phyloP scores from a whole-genome alignment of 1,284 basidiomycete species.

The Malassezia restricta region DNA sequence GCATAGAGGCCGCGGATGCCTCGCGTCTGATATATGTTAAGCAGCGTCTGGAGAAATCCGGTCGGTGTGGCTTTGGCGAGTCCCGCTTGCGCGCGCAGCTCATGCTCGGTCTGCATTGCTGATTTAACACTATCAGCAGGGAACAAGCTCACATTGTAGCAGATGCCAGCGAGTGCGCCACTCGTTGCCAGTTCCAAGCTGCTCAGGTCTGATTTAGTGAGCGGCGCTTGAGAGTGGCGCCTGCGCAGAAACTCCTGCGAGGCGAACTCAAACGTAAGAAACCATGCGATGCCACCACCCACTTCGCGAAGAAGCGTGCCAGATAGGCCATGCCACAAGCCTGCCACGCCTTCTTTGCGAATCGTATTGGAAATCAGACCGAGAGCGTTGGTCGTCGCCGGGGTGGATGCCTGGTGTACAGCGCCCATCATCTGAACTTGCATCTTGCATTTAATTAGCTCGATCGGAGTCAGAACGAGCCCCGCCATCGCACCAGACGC shows the following conservation, averaged over 20 bases:
- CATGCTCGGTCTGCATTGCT: constrained; percentile 84
- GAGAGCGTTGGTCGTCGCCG: constrained; percentile 47
- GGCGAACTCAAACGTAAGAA: constrained; percentile 61
- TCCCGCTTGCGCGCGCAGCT: constrained; percentile 52
- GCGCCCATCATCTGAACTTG: constrained; percentile 72
- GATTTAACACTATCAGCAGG: constrained; percentile 83
- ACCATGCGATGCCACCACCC: constrained; percentile 77
- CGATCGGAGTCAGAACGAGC: constrained; percentile 77
- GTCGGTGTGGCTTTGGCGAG: constrained; percentile 25
- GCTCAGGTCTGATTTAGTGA: constrained; percentile 50
- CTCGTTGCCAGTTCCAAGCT: constrained; percentile 71
- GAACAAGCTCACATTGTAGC: constrained; percentile 56
- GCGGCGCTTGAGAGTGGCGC: constrained; percentile 12
- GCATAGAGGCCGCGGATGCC: constrained; percentile 80
- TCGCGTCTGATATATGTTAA: constrained; percentile 62
- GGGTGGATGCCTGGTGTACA: neutral
- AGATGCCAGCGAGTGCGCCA: constrained; percentile 74
- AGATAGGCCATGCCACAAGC: constrained; percentile 76
- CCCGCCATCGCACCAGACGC: constrained; percentile 70
- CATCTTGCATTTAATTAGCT: constrained; percentile 88
- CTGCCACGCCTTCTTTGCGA: constrained; percentile 58
- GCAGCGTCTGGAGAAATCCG: constrained; percentile 62
- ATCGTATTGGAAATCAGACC: constrained; percentile 58
- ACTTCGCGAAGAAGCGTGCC: constrained; percentile 70
- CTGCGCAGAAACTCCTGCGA: constrained; percentile 23